Evolutionary conservation across 768 basidiomycete genomes (phyloP).

Genomic region (Termitomyces sp.): DNA sequence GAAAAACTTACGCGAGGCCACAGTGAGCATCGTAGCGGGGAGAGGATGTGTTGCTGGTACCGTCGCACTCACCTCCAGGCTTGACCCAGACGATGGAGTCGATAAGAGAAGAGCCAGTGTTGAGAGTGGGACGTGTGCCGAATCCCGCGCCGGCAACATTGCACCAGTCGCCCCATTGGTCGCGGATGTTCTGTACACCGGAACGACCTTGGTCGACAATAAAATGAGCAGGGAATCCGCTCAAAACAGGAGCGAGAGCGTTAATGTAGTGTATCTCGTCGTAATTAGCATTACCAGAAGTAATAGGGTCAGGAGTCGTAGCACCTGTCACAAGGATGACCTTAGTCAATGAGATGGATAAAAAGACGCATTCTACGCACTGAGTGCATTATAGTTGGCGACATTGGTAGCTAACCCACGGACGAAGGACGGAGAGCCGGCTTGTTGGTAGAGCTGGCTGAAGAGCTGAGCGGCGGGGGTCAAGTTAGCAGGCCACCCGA

Average conservation of each 20-base stretch:
- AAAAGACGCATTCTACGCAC: constrained; percentile 11
- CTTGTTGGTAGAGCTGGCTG: constrained; percentile 39
- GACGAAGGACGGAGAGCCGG: constrained; percentile 50
- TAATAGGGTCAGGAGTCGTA: constrained; percentile 52
- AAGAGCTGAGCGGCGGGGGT: constrained; percentile 53
- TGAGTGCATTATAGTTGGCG: constrained; percentile 40
- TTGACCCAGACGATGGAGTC: constrained; percentile 65
- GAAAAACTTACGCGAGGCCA: constrained; percentile 33
- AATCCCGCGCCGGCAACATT: constrained; percentile 62
- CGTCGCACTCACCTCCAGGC: constrained; percentile 64
- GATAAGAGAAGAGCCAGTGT: constrained; percentile 47
- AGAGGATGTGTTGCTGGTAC: constrained; percentile 50
- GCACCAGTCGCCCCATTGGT: constrained; percentile 64
- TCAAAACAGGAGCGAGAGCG: constrained; percentile 43
- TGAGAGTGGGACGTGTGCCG: constrained; percentile 51
- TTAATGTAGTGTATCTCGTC: constrained; percentile 58
- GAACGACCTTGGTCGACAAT: constrained; percentile 65
- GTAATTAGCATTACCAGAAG: constrained; percentile 53
- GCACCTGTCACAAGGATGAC: constrained; percentile 33
- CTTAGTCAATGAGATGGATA: neutral
- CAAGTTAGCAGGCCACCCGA: constrained; percentile 65
- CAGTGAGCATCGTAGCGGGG: constrained; percentile 49
- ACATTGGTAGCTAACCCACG: constrained; percentile 59
- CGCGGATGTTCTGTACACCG: constrained; percentile 55
- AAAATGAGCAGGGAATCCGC: constrained; percentile 54